Evolutionary conservation across 179 eudicot genomes (phyloP), one percentile per base, ranked within the genome.

Genomic region (Corrigiola litoralis): DNA sequence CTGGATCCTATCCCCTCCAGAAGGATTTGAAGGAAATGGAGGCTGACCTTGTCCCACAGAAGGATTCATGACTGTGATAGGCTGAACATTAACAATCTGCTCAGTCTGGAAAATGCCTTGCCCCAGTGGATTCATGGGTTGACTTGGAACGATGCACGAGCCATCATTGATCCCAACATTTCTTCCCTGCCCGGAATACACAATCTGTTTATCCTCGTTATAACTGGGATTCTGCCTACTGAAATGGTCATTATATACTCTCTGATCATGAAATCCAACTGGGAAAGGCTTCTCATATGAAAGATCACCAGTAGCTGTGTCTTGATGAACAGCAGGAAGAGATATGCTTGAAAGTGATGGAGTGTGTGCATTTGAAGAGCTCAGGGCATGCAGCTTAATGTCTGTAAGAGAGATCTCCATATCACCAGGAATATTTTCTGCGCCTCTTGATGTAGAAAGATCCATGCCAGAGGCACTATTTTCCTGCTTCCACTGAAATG

Each of bases 21-120:
- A 40, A 53, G 28, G 69, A 36, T 51, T 33, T 42, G 69, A 29
- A 79, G 81, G 70, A 25, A 72, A 56, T 5, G 77, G 58, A 34
- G 70, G 63, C 63, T 73, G 79, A 66, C 46, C 40, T 48, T 69
- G 78, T 23, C 67, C 73, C 68, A 62, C 71, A 67, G 66, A 31
- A 71, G 70, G 48, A 37, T 38, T 68, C 49, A 52, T 56, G 60
- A 71, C 16, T 7, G 69, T 67, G 46, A 60, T 71, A 49, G 73
- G 67, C 52, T 46, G 70, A 74, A 56, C 16, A 46, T 55, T 58
- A 63, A 59, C 51, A 74, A 20, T 65, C 9, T 61, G 80, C 37
- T 63, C 65, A 54, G 20, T 63, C 71, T 71, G 80, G 63, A 56
- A 48, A 11, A 64, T 31, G 37, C 66, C 70, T 64, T 83, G 82